Evolutionary conservation across 1,139 yeast species (phyloP).

Genomic region (Sugiyamaella sp.): DNA sequence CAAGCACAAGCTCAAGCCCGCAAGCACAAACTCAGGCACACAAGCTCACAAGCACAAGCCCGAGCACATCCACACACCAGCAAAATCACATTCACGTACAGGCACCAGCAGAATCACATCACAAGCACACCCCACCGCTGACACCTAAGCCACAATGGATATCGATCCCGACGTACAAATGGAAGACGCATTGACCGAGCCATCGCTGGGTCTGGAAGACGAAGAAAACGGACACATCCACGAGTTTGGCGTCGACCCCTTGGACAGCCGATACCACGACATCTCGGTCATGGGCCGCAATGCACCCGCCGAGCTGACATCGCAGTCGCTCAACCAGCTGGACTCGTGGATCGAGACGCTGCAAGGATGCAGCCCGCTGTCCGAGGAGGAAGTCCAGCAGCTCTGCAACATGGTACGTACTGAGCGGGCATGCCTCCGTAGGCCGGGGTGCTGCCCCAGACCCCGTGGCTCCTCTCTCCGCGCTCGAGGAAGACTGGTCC

Average conservation of each 20-base stretch:
- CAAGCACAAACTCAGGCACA: too few species aligned
- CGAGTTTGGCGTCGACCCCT: constrained; percentile 26
- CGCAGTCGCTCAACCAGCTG: constrained; percentile 32
- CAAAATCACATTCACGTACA: not conserved
- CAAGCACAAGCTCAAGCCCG: too few species aligned
- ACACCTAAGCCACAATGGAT: constrained; percentile 40
- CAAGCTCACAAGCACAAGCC: not conserved
- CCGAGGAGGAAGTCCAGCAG: constrained; percentile 79
- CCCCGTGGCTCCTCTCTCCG: too few species aligned
- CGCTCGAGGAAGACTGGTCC: too few species aligned
- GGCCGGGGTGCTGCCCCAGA: too few species aligned
- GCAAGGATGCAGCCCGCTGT: constrained; percentile 76
- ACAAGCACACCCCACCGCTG: not conserved
- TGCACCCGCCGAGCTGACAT: constrained; percentile 31
- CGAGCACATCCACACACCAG: not conserved
- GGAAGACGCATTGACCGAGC: constrained; percentile 41
- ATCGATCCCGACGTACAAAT: constrained; percentile 46
- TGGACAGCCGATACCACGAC: constrained; percentile 22
- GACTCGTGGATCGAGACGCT: constrained; percentile 71
- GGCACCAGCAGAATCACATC: not conserved
- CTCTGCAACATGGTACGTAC: constrained; percentile 60
- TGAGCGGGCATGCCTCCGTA: too few species aligned
- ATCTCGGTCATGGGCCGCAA: constrained; percentile 18
- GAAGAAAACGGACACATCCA: constrained; percentile 28
- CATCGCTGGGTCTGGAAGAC: constrained; percentile 28